These are phyloP conservation scores for Aspergillus tanneri DNA, from an alignment of 2,329 filamentous ascomycete genomes.

Conservation along the genomic window DNA sequence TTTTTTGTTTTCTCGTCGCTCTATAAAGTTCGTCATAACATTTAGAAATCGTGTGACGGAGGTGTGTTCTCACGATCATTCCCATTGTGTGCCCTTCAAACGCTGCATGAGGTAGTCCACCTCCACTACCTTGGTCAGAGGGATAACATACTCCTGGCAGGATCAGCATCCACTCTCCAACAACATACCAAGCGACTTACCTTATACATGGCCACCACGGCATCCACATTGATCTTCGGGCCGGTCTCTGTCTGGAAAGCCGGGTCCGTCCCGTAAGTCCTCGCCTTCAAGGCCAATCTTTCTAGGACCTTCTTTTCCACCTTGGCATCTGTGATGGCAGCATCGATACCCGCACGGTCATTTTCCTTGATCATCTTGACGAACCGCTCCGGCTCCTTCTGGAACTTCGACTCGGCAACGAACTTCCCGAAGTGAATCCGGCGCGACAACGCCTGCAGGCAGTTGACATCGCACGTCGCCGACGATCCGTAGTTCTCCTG, in stretches of 20 bases:
- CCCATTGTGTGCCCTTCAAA: constrained; percentile 58
- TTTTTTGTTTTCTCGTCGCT: not conserved
- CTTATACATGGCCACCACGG: constrained; percentile 83
- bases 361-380: constrained; percentile 76
- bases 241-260: constrained; percentile 53
- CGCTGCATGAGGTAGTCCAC: constrained; percentile 98
- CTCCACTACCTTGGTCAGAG: constrained; percentile 96
- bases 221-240: constrained; percentile 85
- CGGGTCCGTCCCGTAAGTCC: constrained; percentile 90
- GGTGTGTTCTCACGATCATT: constrained; percentile 28
- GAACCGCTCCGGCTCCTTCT: constrained; percentile 75
- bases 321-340: constrained; percentile 82
- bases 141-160: constrained; percentile 74
- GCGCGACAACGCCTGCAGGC: constrained; percentile 83
- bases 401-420: constrained; percentile 94
- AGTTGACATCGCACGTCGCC: constrained; percentile 85
- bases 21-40: not conserved
- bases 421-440: constrained; percentile 98
- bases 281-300: constrained; percentile 79
- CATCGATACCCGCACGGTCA: constrained; percentile 78
- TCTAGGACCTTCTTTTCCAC: constrained; percentile 93
- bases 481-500: constrained; percentile 95
- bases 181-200: constrained; percentile 29
- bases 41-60: constrained; percentile 1
- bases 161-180: constrained; percentile 4